Percentiles rank a stretch among this genome's conserved stretches.
phyloP scores from a whole-genome alignment of 202 grass and related monocot species.

The Cymbopogon flexuosus region DNA sequence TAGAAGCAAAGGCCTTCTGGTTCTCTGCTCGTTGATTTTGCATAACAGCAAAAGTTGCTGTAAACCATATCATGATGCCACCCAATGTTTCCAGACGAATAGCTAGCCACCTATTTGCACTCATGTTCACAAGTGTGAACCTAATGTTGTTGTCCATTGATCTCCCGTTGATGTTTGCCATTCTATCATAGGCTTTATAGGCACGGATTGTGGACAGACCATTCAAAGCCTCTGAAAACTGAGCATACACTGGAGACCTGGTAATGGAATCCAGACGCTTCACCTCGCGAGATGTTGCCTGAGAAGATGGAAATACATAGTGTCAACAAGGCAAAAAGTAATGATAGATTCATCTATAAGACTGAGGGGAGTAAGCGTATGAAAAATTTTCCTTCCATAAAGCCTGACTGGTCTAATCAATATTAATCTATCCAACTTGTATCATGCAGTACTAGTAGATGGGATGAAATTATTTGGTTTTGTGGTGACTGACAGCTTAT shows the following conservation, averaged over 20 bases:
- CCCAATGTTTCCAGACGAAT: constrained; percentile 97
- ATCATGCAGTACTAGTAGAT: not conserved
- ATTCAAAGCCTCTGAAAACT: constrained; percentile 92
- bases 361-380: not conserved
- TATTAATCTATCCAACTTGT: not conserved
- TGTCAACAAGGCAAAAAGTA: constrained; percentile 26
- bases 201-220: constrained; percentile 92
- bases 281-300: constrained; percentile 86
- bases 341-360: not conserved
- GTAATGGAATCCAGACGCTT: constrained; percentile 94
- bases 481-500: not conserved
- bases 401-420: not conserved
- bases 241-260: constrained; percentile 94
- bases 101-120: constrained; percentile 85
- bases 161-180: constrained; percentile 84
- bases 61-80: constrained; percentile 98
- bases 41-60: constrained; percentile 94
- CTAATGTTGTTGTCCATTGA: constrained; percentile 99
- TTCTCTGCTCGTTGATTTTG: constrained; percentile 89
- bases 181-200: constrained; percentile 96
- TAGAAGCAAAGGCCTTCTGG: constrained; percentile 89
- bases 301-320: constrained; percentile 35
- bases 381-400: not conserved
- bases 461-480: not conserved
- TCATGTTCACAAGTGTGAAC: constrained; percentile 89